These are phyloP conservation scores for Asparagopsis taxiformis DNA, from an alignment of 31 red algal species.

Conservation along the genomic window DNA sequence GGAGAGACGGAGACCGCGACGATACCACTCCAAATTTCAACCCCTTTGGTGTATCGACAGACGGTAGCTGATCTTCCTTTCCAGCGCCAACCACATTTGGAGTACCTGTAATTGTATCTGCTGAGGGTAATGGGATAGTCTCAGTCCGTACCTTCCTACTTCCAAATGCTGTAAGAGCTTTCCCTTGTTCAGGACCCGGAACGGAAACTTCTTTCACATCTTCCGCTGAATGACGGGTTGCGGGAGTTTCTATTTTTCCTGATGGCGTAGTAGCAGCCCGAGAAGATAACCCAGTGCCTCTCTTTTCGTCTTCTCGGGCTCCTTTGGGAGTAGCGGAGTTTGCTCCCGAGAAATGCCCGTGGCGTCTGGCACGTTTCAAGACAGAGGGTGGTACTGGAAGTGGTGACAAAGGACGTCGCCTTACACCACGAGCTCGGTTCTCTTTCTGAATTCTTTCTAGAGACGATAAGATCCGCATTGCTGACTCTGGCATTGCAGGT, in stretches of 20 bases:
- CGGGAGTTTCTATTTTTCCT: background rate
- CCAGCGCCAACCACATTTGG: background rate
- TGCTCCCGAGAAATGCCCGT: background rate
- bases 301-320: background rate
- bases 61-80: background rate
- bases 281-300: background rate
- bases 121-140: background rate
- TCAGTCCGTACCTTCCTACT: conserved; percentile 2
- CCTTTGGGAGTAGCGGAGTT: background rate
- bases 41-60: too few relatives aligned
- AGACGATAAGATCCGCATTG: conserved; percentile 3
- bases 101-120: background rate
- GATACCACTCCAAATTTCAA: too few relatives aligned
- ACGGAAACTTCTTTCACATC: background rate
- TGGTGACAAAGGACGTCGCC: background rate
- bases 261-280: background rate
- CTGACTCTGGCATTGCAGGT: background rate
- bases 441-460: background rate
- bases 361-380: background rate
- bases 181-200: background rate
- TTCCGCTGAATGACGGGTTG: background rate
- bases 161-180: conserved; percentile 10
- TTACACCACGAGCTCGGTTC: background rate
- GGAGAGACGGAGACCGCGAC: too few relatives aligned
- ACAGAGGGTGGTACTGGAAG: conserved; percentile 20